phyloP scores from a whole-genome alignment of 345 rosid genomes.

The Diplotaxis tenuifolia region DNA sequence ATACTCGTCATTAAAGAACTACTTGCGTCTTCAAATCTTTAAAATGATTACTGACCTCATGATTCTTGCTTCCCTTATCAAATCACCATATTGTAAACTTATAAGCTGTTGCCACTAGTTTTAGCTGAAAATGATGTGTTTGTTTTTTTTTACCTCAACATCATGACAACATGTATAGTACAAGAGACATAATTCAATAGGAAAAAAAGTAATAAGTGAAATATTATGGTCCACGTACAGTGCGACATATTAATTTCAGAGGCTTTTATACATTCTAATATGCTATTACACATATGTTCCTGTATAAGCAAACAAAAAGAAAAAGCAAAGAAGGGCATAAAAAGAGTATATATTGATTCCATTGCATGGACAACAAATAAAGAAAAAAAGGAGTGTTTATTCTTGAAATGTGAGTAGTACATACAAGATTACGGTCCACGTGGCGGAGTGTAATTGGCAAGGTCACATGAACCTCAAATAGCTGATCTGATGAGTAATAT shows the following conservation, averaged over 20 bases:
- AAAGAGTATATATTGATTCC: conserved; percentile 8
- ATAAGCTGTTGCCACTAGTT: conserved; percentile 28
- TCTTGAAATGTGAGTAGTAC: conserved; percentile 12
- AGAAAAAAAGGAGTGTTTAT: background rate
- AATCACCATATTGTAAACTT: background rate
- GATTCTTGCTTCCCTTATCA: background rate
- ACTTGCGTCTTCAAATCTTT: background rate
- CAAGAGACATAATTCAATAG: conserved; percentile 1
- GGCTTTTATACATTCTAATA: background rate
- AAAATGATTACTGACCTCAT: background rate
- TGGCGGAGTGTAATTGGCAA: conserved; percentile 48
- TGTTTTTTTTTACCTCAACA: conserved; percentile 16
- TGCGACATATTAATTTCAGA: background rate
- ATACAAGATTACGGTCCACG: conserved; percentile 56
- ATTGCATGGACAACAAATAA: background rate
- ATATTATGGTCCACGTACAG: conserved; percentile 16
- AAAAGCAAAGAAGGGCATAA: background rate
- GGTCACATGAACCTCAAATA: conserved; percentile 66
- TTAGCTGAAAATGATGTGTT: conserved; percentile 25
- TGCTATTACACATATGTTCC: background rate
- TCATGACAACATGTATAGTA: conserved; percentile 17
- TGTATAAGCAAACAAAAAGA: conserved; percentile 18
- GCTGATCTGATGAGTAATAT: conserved; percentile 59
- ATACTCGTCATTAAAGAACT: background rate
- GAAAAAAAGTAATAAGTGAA: background rate